Evolutionary conservation across 352 stramenopile genomes (phyloP).

Genomic region (Halophytophthora batemanensis): DNA sequence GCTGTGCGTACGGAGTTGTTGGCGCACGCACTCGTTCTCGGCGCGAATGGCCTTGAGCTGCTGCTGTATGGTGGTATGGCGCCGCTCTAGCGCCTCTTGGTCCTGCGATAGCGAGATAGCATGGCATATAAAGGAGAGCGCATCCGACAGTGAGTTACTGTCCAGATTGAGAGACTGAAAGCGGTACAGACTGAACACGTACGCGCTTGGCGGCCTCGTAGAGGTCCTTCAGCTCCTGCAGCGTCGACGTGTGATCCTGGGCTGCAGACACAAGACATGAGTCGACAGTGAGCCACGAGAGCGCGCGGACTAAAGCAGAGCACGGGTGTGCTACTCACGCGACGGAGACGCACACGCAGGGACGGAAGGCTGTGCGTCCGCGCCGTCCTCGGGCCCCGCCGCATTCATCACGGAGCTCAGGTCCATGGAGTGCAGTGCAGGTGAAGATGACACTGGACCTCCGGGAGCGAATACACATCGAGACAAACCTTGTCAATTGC

Average conservation of each 20-base stretch:
- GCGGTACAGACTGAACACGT: too few relatives aligned
- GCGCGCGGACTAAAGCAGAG: neutral
- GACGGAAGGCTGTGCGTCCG: neutral
- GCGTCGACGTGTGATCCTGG: neutral
- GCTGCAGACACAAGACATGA: neutral
- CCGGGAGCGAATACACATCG: too few relatives aligned
- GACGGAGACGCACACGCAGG: neutral
- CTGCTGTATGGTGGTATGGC: constrained; percentile 13
- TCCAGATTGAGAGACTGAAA: neutral
- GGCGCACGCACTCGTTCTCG: constrained; percentile 33
- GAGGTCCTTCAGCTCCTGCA: constrained; percentile 2
- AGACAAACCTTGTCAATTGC: too few relatives aligned
- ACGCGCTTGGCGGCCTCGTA: constrained; percentile 8
- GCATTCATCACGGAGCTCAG: constrained; percentile 10
- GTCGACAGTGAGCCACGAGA: neutral
- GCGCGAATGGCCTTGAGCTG: constrained; percentile 20
- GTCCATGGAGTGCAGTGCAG: too few relatives aligned
- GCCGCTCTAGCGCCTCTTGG: constrained; percentile 11
- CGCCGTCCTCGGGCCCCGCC: neutral
- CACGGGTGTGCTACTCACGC: neutral
- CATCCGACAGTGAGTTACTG: too few relatives aligned
- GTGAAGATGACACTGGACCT: too few relatives aligned
- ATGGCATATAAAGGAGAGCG: too few relatives aligned
- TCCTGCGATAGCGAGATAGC: constrained; percentile 19
- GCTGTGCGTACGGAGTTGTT: too few relatives aligned